Percentiles rank a stretch among this genome's conserved stretches.
phyloP scores from a whole-genome alignment of 129 eudicot genomes.

The Tagetes erecta region DNA sequence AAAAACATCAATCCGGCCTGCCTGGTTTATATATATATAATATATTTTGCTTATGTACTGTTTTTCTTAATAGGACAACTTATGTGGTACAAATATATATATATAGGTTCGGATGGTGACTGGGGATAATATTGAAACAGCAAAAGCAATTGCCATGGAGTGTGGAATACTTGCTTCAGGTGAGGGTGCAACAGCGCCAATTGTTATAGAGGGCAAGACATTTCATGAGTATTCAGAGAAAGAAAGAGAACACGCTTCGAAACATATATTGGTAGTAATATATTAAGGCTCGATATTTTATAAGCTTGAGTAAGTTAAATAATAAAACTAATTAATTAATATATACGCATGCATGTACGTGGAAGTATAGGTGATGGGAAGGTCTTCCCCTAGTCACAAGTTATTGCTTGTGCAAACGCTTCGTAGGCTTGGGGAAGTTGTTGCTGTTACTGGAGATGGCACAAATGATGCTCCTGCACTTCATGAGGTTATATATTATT shows the following conservation, averaged over 20 bases:
- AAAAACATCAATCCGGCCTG: not conserved
- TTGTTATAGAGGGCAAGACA: conserved; percentile 71
- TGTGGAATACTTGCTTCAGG: conserved; percentile 76
- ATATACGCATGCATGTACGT: not conserved
- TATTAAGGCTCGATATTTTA: not conserved
- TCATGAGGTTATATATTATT: conserved; percentile 66
- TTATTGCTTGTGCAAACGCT: conserved; percentile 88
- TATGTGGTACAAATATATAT: conserved; percentile 3
- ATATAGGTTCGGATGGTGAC: conserved; percentile 95
- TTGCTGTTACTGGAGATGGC: conserved; percentile 98
- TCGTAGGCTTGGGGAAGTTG: conserved; percentile 85
- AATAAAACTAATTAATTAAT: not conserved
- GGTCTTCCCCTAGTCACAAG: conserved; percentile 96
- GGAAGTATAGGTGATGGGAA: conserved; percentile 81
- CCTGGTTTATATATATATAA: not conserved
- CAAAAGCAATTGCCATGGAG: conserved; percentile 90
- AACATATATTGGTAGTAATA: conserved; percentile 49
- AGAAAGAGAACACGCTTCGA: conserved; percentile 74
- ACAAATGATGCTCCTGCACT: conserved; percentile 99
- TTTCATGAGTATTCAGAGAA: conserved; percentile 80
- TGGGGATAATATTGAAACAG: conserved; percentile 92
- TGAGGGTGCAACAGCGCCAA: conserved; percentile 53
- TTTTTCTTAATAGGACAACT: too few species aligned
- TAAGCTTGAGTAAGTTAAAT: not conserved
- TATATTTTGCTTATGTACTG: too few species aligned